Conservation (phyloP, 1,284 basidiomycete species). For the Cryptococcus sp. region DNA sequence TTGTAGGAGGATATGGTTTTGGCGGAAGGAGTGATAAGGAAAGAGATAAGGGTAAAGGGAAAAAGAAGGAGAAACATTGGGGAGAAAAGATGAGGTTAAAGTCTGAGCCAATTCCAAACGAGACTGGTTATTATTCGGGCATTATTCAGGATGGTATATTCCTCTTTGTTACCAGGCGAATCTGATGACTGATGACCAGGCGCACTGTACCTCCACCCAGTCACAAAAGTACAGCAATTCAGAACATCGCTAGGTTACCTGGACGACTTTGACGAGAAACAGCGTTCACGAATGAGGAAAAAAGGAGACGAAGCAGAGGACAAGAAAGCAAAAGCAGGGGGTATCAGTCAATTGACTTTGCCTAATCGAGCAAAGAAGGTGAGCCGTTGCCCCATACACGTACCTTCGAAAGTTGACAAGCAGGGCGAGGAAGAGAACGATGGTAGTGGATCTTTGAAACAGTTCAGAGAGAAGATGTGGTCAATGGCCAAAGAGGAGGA, state of each 20-base stretch:
- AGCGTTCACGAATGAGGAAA: slow-evolving; percentile 4
- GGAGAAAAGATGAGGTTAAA: slow-evolving; percentile 45
- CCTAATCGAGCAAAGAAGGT: background rate
- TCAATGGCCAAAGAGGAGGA: slow-evolving; percentile 31
- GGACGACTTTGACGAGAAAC: slow-evolving; percentile 27
- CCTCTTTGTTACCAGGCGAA: background rate
- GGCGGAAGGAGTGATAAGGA: slow-evolving; percentile 12
- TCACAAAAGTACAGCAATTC: slow-evolving; percentile 39
- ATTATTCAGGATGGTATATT: slow-evolving; percentile 41
- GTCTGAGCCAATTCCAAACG: slow-evolving; percentile 36
- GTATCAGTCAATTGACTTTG: background rate
- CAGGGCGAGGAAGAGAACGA: slow-evolving; percentile 41
- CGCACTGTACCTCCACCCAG: slow-evolving; percentile 43
- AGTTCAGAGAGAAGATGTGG: slow-evolving; percentile 47
- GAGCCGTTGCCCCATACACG: background rate
- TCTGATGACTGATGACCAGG: slow-evolving; percentile 17
- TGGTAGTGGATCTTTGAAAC: slow-evolving; percentile 43
- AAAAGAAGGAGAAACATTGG: slow-evolving; percentile 33
- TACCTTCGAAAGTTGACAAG: slow-evolving; percentile 1
- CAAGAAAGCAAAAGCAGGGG: background rate
- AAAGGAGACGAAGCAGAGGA: slow-evolving; percentile 7
- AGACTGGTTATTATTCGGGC: slow-evolving; percentile 38
- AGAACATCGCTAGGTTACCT: slow-evolving; percentile 42
- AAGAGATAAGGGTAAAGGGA: slow-evolving; percentile 15
- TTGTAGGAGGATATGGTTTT: slow-evolving; percentile 26